A percentile compares a stretch with the other conserved stretches of the same genome.
Conservation (phyloP, 2,329 filamentous ascomycete genomes). For the Ambrosiella xylebori region DNA sequence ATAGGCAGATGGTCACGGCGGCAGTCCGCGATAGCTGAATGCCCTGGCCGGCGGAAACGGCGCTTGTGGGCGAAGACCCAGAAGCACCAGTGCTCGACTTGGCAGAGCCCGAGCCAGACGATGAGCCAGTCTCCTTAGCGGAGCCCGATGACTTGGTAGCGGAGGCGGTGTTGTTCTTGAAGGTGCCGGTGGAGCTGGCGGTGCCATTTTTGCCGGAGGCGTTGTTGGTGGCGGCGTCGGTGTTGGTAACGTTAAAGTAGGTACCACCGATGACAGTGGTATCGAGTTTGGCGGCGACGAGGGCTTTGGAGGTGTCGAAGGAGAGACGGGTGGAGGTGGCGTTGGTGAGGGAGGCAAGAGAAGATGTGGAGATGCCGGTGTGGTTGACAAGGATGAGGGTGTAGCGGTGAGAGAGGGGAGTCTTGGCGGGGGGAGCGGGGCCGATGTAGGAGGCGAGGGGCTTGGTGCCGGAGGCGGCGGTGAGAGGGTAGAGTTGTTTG, state of each 20-base stretch:
- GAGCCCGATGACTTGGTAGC: neutral
- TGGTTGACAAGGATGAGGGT: constrained; percentile 25
- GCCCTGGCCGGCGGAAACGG: constrained; percentile 3
- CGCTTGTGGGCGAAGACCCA: neutral
- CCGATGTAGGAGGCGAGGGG: constrained; percentile 21
- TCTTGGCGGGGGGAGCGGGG: constrained; percentile 23
- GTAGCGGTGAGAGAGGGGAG: constrained; percentile 25
- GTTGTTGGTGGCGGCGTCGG: neutral
- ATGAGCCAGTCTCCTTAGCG: neutral
- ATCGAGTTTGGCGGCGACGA: constrained; percentile 19
- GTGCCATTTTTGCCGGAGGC: neutral
- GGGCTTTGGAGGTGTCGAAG: constrained; percentile 20
- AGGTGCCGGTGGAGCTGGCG: neutral
- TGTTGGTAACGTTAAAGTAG: constrained; percentile 25
- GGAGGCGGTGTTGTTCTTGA: neutral
- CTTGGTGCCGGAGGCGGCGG: constrained; percentile 15
- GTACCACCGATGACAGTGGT: constrained; percentile 21
- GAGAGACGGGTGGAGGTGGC: constrained; percentile 19
- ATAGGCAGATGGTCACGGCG: constrained; percentile 8
- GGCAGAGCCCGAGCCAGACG: neutral
- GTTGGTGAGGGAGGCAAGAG: constrained; percentile 17
- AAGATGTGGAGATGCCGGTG: constrained; percentile 16
- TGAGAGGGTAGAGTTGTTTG: constrained; percentile 18
- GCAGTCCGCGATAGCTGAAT: constrained; percentile 9
- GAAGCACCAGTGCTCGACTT: neutral